Evolutionary conservation across 78 protist species (phyloP).

Genomic region (Pigoraptor vietnamica): DNA sequence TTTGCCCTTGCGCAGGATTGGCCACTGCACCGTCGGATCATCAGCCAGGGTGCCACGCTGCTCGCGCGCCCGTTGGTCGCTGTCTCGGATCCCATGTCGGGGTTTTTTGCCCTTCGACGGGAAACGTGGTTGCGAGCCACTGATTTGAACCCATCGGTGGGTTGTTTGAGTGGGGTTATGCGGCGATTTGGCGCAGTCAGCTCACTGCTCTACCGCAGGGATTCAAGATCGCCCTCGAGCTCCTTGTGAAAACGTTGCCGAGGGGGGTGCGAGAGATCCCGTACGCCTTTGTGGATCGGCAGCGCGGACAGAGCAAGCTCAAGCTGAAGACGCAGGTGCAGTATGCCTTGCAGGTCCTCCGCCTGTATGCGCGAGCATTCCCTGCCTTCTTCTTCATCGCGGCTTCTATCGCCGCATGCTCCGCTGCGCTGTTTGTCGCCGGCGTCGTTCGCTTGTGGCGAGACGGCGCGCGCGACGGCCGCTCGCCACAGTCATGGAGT

Average conservation of each 20-base stretch:
- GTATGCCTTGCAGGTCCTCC: conserved; percentile 2
- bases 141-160: background rate
- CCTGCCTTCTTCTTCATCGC: background rate
- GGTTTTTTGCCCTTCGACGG: conserved; percentile 30
- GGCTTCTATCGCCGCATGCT: background rate
- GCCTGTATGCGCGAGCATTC: conserved; percentile 1
- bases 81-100: conserved; percentile 44
- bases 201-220: conserved; percentile 9
- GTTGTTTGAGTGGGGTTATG: background rate
- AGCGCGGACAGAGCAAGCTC: conserved; percentile 32
- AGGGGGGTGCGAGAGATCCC: conserved; percentile 19
- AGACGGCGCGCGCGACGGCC: too few relatives aligned
- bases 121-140: background rate
- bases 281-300: background rate
- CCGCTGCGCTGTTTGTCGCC: background rate
- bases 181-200: too few relatives aligned
- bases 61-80: conserved; percentile 34
- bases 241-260: conserved; percentile 19
- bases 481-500: too few relatives aligned
- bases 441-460: background rate
- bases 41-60: conserved; percentile 39
- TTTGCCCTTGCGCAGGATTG: conserved; percentile 24
- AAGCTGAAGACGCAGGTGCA: conserved; percentile 19
- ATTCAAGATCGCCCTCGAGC: conserved; percentile 44
- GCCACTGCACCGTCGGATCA: conserved; percentile 18